Evolutionary conservation across 192 early-diverging fungal species (phyloP), one percentile per base, ranked within the genome.

Genomic region (Rhizoclosmatium sp.): DNA sequence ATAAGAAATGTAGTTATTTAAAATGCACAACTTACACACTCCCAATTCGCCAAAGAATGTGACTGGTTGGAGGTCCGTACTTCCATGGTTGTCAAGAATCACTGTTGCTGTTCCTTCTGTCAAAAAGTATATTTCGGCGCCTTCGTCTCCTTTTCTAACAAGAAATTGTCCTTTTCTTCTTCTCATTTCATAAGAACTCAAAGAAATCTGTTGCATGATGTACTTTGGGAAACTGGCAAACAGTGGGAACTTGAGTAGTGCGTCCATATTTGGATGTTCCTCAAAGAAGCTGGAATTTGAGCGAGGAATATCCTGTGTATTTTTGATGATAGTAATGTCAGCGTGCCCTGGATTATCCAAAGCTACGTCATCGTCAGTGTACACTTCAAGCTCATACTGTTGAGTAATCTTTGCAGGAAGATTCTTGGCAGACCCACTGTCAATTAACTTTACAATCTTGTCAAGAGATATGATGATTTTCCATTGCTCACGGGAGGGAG

Each of bases 91-190:
- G 23, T 69, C 60, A 42, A 60, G 49, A 12, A 83, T 58, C 21
- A 86, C 71, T 31, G 69, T n/a, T 14, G 82, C 85, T 14, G 66
- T 23, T 9, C 85, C 85, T 58, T 79, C 67, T 2, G 44, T 58
- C 4, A 86, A n/a, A 69, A 86, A 84, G 59, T 78, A 86, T 4
- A 86, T 82, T 51, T 86, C 85, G 4, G 76, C 72, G 2, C 80
- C 82, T 56, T 71, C 78, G 14, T 86, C 83, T 12, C 85, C 85
- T 56, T 86, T 82, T 12, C 46, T 69, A 1, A 86, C 69, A 61
- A 86, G 81, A 16, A 49, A 23, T 48, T 84, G 76, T n/a, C 82
- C 82, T 9, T 82, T 42, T 21, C 12, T 46, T 42, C 81, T 60
- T 9, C 49, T 42, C 69, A 86, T 77, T 76, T 86, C 73, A 84